Evolutionary conservation across 2,329 filamentous ascomycete species (phyloP).

Genomic region (Ascochyta clinopodiicola): DNA sequence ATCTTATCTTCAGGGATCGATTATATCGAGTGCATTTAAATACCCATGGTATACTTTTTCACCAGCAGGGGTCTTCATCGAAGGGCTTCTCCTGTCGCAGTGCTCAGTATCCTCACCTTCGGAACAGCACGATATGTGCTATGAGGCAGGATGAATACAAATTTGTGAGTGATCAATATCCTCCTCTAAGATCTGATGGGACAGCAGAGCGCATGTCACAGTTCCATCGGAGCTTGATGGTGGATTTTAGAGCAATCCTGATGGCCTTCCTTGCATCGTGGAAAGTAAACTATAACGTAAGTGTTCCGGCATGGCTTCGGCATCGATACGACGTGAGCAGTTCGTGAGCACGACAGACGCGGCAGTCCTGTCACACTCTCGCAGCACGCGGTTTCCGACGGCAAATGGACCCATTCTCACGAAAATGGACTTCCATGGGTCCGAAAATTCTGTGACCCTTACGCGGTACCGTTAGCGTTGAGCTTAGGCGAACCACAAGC

Average conservation of each 20-base stretch:
- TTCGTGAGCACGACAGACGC: not conserved
- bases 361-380: not conserved
- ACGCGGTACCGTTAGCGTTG: not conserved
- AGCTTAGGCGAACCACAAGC: slow-evolving; percentile 15
- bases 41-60: not conserved
- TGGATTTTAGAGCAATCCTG: not conserved
- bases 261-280: slow-evolving; percentile 1
- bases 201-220: not conserved
- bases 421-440: slow-evolving; percentile 1
- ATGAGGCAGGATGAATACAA: not conserved
- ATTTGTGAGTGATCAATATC: not conserved
- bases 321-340: not conserved
- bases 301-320: not conserved
- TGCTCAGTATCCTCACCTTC: not conserved
- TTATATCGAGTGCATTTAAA: not conserved
- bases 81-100: not conserved
- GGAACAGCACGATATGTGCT: not conserved
- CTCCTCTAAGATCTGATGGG: not conserved
- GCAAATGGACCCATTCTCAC: not conserved
- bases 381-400: slow-evolving; percentile 2
- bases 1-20: not conserved
- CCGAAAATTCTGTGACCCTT: slow-evolving; percentile 7
- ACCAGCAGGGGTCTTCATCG: not conserved
- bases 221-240: not conserved
- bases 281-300: slow-evolving; percentile 4